phyloP scores from a whole-genome alignment of 768 basidiomycete genomes.

The Tricholoma sp. region DNA sequence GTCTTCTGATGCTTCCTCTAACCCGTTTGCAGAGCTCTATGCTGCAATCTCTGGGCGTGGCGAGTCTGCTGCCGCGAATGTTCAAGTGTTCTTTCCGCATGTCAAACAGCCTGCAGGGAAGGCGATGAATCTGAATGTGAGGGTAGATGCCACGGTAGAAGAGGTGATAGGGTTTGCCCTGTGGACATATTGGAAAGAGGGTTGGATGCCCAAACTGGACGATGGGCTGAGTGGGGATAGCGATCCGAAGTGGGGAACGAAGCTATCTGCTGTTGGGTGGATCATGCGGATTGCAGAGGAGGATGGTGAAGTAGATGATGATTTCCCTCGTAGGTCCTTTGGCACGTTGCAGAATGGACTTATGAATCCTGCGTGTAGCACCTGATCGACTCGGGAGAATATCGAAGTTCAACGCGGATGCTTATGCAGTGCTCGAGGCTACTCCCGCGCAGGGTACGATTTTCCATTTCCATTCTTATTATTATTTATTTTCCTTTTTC shows the following conservation, averaged over 20 bases:
- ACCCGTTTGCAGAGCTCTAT: constrained; percentile 88
- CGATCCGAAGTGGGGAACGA: constrained; percentile 53
- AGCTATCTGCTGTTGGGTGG: constrained; percentile 82
- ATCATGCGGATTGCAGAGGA: constrained; percentile 91
- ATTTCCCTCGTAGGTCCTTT: constrained; percentile 81
- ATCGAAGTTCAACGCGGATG: constrained; percentile 83
- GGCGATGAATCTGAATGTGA: constrained; percentile 67
- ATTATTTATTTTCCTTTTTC: no score
- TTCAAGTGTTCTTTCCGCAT: constrained; percentile 84
- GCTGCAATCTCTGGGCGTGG: constrained; percentile 79
- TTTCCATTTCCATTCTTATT: no score
- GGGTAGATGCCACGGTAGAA: constrained; percentile 88
- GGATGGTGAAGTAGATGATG: constrained; percentile 97
- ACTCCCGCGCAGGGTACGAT: constrained; percentile 60
- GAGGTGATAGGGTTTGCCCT: constrained; percentile 93
- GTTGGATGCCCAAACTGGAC: constrained; percentile 72
- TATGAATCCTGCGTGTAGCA: constrained; percentile 42
- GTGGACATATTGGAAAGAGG: constrained; percentile 92
- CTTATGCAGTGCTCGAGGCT: constrained; percentile 85
- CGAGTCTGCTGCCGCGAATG: constrained; percentile 53
- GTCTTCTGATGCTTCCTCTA: constrained; percentile 57
- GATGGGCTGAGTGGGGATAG: constrained; percentile 56
- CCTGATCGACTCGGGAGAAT: constrained; percentile 86
- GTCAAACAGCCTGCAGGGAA: constrained; percentile 56
- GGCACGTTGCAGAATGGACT: background rate